These are phyloP conservation scores for Aspergillus sp. DNA, from an alignment of 2,329 filamentous ascomycete species.

Conservation along the genomic window DNA sequence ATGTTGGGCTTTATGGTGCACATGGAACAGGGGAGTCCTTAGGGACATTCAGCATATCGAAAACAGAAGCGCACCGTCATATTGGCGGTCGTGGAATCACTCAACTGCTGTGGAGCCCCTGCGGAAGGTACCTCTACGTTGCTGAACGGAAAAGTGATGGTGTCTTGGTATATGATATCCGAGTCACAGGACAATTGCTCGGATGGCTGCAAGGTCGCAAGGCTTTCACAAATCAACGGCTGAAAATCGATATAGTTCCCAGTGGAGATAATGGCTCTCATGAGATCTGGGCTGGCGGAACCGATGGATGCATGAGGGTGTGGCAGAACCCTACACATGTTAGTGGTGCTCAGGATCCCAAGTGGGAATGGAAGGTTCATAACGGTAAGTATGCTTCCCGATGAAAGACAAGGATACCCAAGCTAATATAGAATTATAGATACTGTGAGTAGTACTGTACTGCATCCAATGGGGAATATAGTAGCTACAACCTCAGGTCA, in stretches of 20 bases:
- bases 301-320: constrained; percentile 56
- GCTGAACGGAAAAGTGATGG: constrained; percentile 59
- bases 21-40: constrained; percentile 53
- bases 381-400: constrained; percentile 38
- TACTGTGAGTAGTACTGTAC: constrained; percentile 47
- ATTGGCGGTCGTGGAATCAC: constrained; percentile 58
- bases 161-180: constrained; percentile 61
- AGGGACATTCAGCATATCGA: constrained; percentile 53
- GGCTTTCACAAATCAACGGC: constrained; percentile 55
- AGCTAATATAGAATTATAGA: constrained; percentile 37
- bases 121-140: constrained; percentile 60
- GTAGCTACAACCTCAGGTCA: constrained; percentile 56
- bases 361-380: constrained; percentile 49
- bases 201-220: constrained; percentile 52
- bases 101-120: constrained; percentile 59
- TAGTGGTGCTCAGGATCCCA: constrained; percentile 46
- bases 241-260: constrained; percentile 56
- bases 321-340: constrained; percentile 51
- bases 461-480: constrained; percentile 52
- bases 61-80: constrained; percentile 38
- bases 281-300: constrained; percentile 63
- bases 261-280: constrained; percentile 40
- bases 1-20: constrained; percentile 58
- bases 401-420: not conserved
- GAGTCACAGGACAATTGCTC: constrained; percentile 55